Percentiles rank a stretch among this genome's conserved stretches.
Evolutionary conservation across 352 stramenopile species (phyloP).

Genomic region (Globisporangium yorkense): DNA sequence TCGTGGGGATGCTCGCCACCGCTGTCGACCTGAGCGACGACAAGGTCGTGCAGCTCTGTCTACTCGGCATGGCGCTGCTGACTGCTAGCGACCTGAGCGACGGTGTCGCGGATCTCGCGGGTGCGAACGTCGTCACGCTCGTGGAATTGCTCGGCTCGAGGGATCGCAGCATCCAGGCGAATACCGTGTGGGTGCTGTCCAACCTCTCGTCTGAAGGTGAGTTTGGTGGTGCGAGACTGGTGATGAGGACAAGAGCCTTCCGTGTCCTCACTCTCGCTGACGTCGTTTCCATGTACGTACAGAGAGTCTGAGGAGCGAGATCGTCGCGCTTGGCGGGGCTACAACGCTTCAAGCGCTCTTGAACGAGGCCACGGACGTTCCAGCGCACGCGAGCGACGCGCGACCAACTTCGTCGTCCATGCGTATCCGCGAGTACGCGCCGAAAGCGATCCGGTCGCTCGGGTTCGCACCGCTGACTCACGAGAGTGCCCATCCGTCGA

Average conservation of each 20-base stretch:
- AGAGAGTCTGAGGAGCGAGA: conserved; percentile 48
- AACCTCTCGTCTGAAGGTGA: conserved; percentile 65
- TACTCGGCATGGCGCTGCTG: conserved; percentile 60
- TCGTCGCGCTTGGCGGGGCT: conserved; percentile 42
- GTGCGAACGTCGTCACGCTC: conserved; percentile 27
- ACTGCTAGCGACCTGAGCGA: conserved; percentile 33
- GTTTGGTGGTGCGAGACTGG: not conserved
- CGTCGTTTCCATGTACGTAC: not conserved
- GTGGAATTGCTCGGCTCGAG: conserved; percentile 42
- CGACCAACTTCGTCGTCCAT: conserved; percentile 55
- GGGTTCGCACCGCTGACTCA: conserved; percentile 43
- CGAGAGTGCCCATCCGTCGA: not conserved
- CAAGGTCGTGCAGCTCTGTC: conserved; percentile 51
- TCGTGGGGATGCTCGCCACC: conserved; percentile 22
- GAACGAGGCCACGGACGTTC: conserved; percentile 31
- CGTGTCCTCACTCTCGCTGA: too few species aligned
- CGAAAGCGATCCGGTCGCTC: conserved; percentile 65
- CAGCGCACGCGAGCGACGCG: not conserved
- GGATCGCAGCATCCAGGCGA: conserved; percentile 53
- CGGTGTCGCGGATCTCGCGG: conserved; percentile 25
- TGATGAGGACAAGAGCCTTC: too few species aligned
- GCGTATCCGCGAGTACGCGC: conserved; percentile 71
- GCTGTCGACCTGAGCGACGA: conserved; percentile 26
- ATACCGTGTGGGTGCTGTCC: conserved; percentile 72
- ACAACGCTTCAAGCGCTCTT: conserved; percentile 60